Evolutionary conservation across 768 basidiomycete genomes (phyloP).

Genomic region (Heimioporus sp.): DNA sequence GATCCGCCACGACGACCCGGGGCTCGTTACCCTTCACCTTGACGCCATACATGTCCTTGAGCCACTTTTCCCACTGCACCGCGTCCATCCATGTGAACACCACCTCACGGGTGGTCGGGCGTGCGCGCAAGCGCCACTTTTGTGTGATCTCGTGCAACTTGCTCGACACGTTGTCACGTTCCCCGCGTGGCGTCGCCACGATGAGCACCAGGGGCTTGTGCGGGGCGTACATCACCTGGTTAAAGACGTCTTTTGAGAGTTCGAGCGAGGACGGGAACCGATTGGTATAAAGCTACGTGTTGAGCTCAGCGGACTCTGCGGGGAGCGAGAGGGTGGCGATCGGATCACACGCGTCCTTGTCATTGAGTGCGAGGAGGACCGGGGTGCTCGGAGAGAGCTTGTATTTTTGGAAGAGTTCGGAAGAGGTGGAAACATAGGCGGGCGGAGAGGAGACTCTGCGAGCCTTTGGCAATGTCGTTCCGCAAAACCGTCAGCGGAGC

Average conservation of each 20-base stretch:
- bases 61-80: slow-evolving; percentile 81
- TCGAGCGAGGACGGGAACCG: slow-evolving; percentile 73
- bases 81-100: slow-evolving; percentile 91
- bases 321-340: slow-evolving; percentile 40
- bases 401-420: too few species aligned
- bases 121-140: slow-evolving; percentile 51
- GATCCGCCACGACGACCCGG: too few species aligned
- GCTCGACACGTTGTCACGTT: slow-evolving; percentile 42
- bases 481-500: too few species aligned
- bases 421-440: too few species aligned
- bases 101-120: slow-evolving; percentile 44
- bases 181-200: slow-evolving; percentile 43
- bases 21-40: slow-evolving; percentile 27
- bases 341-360: slow-evolving; percentile 47
- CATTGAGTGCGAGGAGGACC: too few species aligned
- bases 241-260: slow-evolving; percentile 80
- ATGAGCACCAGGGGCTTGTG: slow-evolving; percentile 78
- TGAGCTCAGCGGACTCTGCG: slow-evolving; percentile 23
- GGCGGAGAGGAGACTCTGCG: too few species aligned
- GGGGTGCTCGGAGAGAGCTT: too few species aligned
- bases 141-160: slow-evolving; percentile 52
- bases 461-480: too few species aligned
- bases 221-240: slow-evolving; percentile 79
- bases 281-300: slow-evolving; percentile 64
- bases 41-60: slow-evolving; percentile 84